Conservation (phyloP, 2,329 filamentous ascomycete genomes). For the Penicillium sp. region DNA sequence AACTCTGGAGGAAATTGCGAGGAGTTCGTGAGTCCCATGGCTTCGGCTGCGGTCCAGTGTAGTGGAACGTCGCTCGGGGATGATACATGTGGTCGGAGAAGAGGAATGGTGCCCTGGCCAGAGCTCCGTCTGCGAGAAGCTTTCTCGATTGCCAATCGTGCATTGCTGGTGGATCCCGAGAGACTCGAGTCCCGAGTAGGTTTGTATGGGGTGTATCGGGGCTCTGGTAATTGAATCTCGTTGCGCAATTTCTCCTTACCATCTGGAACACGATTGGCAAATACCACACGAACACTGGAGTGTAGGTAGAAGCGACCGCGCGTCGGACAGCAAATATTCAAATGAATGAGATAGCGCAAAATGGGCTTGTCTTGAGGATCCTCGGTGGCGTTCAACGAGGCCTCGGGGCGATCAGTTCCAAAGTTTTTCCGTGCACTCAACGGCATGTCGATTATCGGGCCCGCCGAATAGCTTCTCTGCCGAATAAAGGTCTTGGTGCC, state of each 20-base stretch:
- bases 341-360: slow-evolving; percentile 83
- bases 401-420: slow-evolving; percentile 55
- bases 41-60: slow-evolving; percentile 8
- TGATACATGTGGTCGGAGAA: slow-evolving; percentile 9
- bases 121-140: slow-evolving; percentile 58
- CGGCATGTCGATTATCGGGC: slow-evolving; percentile 75
- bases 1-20: slow-evolving; percentile 27
- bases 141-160: slow-evolving; percentile 59
- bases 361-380: slow-evolving; percentile 58
- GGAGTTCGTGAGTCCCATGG: slow-evolving; percentile 12
- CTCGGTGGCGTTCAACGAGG: slow-evolving; percentile 48
- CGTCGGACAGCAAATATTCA: slow-evolving; percentile 87
- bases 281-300: slow-evolving; percentile 89
- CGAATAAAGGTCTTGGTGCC: slow-evolving; percentile 95
- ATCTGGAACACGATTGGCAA: slow-evolving; percentile 93
- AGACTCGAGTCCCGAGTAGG: slow-evolving; percentile 49
- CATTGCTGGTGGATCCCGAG: slow-evolving; percentile 39
- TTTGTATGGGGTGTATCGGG: slow-evolving; percentile 81
- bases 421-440: slow-evolving; percentile 41
- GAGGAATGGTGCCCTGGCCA: slow-evolving; percentile 38
- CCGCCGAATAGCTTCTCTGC: slow-evolving; percentile 87
- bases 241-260: slow-evolving; percentile 90
- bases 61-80: slow-evolving; percentile 12
- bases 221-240: slow-evolving; percentile 85
- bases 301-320: slow-evolving; percentile 86